Conservation (phyloP, 1,284 basidiomycete species). For the Somion occarium region DNA sequence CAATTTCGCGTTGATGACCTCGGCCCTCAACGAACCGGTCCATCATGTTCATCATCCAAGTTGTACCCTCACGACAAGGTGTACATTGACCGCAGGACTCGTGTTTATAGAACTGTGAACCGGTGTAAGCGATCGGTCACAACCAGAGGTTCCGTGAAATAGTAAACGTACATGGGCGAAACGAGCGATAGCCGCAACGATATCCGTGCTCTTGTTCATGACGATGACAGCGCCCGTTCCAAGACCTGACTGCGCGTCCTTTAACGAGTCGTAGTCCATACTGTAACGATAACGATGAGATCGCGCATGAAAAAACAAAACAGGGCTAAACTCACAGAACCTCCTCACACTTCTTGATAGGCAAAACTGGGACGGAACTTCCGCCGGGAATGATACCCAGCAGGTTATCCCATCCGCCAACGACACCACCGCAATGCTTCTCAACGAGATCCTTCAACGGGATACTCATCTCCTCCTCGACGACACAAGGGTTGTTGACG, state of each 20-base stretch:
- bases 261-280: conserved; percentile 99
- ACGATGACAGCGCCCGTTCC: conserved; percentile 98
- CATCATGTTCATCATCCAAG: conserved; percentile 99
- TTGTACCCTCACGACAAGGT: conserved; percentile 93
- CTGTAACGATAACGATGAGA: conserved; percentile 38
- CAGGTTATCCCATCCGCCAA: conserved; percentile 95
- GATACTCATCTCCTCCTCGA: conserved; percentile 99
- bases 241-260: conserved; percentile 91
- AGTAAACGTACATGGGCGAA: conserved; percentile 68
- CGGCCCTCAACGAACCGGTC: conserved; percentile 87
- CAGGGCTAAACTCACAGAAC: conserved; percentile 65
- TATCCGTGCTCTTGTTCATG: conserved; percentile 97
- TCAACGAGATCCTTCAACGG: conserved; percentile 92
- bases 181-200: conserved; percentile 88
- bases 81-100: conserved; percentile 99
- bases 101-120: conserved; percentile 86
- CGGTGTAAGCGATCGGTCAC: background rate
- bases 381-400: conserved; percentile 95
- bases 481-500: conserved; percentile 97
- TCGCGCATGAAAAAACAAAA: background rate
- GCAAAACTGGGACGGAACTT: conserved; percentile 92
- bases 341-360: conserved; percentile 76
- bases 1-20: conserved; percentile 90
- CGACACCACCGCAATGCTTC: conserved; percentile 94
- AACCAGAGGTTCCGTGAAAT: background rate